phyloP scores from a whole-genome alignment of 805 yeast species.

The Teunomyces barrocoloradensis region DNA sequence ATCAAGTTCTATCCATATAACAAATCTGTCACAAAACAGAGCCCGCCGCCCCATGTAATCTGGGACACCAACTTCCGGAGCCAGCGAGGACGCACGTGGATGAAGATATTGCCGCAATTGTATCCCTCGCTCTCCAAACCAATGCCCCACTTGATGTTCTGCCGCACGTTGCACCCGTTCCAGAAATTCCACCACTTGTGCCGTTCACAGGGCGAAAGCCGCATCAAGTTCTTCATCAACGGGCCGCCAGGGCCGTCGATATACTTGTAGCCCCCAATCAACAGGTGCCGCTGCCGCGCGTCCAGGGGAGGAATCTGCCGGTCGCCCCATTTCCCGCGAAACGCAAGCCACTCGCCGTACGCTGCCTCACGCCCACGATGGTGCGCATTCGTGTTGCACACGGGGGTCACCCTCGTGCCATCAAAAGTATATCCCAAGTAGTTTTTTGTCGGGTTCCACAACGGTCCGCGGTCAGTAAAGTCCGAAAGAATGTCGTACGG shows the following conservation, averaged over 20 bases:
- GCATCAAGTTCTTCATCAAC: conserved; percentile 64
- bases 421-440: conserved; percentile 79
- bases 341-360: conserved; percentile 77
- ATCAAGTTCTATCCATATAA: conserved; percentile 49
- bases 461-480: conserved; percentile 90
- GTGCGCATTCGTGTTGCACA: conserved; percentile 41
- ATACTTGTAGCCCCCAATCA: conserved; percentile 80
- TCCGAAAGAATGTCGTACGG: conserved; percentile 90
- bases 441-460: conserved; percentile 91
- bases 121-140: conserved; percentile 89
- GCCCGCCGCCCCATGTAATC: conserved; percentile 61
- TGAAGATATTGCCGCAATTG: conserved; percentile 68
- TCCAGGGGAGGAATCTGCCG: conserved; percentile 61
- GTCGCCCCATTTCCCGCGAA: conserved; percentile 90
- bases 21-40: conserved; percentile 53
- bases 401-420: conserved; percentile 50
- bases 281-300: conserved; percentile 80
- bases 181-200: conserved; percentile 92
- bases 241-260: conserved; percentile 96
- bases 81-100: conserved; percentile 51
- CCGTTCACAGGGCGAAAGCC: conserved; percentile 76
- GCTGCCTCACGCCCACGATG: conserved; percentile 50
- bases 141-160: conserved; percentile 72
- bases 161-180: conserved; percentile 77
- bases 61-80: conserved; percentile 47